These are phyloP conservation scores for Populus alba DNA, from an alignment of 345 rosid genomes.

Conservation along the genomic window DNA sequence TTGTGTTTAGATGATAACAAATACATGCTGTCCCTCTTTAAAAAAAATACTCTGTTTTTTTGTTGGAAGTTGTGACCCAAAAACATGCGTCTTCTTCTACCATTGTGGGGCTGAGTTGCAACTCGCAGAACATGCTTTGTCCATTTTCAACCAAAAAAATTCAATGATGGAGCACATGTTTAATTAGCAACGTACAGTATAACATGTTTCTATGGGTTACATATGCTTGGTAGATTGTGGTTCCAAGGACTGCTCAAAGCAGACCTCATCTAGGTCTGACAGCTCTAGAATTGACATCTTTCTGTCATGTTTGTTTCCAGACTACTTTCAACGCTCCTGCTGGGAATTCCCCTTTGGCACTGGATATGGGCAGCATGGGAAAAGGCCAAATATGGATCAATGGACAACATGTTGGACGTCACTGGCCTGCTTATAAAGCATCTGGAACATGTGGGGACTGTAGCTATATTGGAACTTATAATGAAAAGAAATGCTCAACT, in stretches of 20 bases:
- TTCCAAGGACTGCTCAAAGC: background rate
- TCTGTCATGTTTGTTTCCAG: slow-evolving; percentile 36
- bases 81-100: background rate
- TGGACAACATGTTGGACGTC: slow-evolving; percentile 83
- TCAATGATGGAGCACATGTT: background rate
- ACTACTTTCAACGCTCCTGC: slow-evolving; percentile 84
- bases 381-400: slow-evolving; percentile 98
- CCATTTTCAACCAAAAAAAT: background rate
- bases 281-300: slow-evolving; percentile 7
- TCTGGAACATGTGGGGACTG: slow-evolving; percentile 67
- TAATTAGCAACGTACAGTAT: background rate
- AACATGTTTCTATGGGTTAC: background rate
- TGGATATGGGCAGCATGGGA: slow-evolving; percentile 95
- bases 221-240: background rate
- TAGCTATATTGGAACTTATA: slow-evolving; percentile 63
- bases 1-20: background rate
- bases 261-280: background rate
- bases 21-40: background rate
- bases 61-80: background rate
- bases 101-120: background rate
- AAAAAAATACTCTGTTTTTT: background rate
- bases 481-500: slow-evolving; percentile 71
- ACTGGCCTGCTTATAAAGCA: slow-evolving; percentile 93
- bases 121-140: background rate
- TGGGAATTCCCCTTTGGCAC: slow-evolving; percentile 77